Evolutionary conservation across 139 green algal genomes (phyloP), one percentile per base, ranked within the genome.

Genomic region (Gonium pectorale): DNA sequence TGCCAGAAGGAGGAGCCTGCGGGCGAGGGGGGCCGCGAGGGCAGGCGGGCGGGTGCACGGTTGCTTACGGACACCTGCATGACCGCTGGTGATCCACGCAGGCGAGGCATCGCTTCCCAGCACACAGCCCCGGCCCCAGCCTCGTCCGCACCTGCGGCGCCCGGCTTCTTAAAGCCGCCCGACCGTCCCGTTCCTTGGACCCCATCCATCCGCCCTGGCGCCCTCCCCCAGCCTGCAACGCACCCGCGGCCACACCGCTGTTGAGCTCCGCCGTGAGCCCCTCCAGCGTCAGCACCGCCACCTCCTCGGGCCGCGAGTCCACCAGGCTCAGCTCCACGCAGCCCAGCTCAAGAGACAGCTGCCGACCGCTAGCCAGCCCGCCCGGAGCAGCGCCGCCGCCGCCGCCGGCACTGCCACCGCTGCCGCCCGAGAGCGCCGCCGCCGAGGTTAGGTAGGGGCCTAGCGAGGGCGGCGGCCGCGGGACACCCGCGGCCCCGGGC

Each of bases 271-370:
- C 44, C 0, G 21, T 41, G 31, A 95, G 72, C 0, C 90, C 91
- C 26, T 92, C 80, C 49, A 94, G 19, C 2, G 67, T 90, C 33
- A 95, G 70, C 46, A 95, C 80, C 66, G 95, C 73, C 78, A 98
- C 82, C 93, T 98, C 95, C 74, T 94, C 86, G 0, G 95, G 93
- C 59, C 72, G 64, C 29, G 91, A 78, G 86, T 98, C 95, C 31
- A 98, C 91, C 26, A 98, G 26, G 56, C 91, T 96, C 19, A 98
- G 52, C 44, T 97, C 91, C 43, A 95, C 56, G 40, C 66, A 67
- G 27, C 81, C 63, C 3, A 91, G 40, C 49, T 89, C 81, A 24
- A 89, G 29, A 29, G 2, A 7, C 22, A 77, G 3, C 31, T 81
- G 52, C 13, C 27, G 38, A 11, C 35, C 54, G 52, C 52, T 54